Conservation (phyloP, 768 basidiomycete species). For the Serendipita indica region DNA sequence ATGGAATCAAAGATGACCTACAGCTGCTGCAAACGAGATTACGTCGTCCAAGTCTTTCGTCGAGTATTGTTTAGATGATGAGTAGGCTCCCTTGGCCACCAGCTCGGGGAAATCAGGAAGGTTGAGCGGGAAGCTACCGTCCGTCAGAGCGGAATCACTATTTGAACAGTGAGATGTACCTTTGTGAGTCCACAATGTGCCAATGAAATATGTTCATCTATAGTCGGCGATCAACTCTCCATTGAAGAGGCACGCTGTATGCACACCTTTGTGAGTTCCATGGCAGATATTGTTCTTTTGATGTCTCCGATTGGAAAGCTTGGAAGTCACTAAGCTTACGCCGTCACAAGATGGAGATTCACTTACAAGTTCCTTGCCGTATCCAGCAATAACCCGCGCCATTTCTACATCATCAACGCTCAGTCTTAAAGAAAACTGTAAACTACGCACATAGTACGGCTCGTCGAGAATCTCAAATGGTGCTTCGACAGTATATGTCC, state of each 20-base stretch:
- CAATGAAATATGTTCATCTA: conserved; percentile 69
- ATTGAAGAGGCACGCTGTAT: conserved; percentile 5
- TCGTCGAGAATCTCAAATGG: conserved; percentile 45
- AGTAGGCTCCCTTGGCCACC: conserved; percentile 45
- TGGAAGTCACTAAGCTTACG: background rate
- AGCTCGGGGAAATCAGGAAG: conserved; percentile 42
- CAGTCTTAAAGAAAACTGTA: background rate
- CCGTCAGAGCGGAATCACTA: background rate
- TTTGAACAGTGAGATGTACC: conserved; percentile 9
- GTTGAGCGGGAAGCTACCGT: conserved; percentile 51
- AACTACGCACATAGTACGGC: conserved; percentile 44
- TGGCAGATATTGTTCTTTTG: conserved; percentile 54
- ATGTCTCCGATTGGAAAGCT: conserved; percentile 53
- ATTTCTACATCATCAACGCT: conserved; percentile 43
- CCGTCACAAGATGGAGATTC: conserved; percentile 8
- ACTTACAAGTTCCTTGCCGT: conserved; percentile 62
- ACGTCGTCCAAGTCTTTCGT: conserved; percentile 42
- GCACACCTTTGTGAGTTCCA: conserved; percentile 55
- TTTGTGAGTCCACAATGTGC: conserved; percentile 70
- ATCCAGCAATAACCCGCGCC: conserved; percentile 70
- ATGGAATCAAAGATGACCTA: conserved; percentile 24
- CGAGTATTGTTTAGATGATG: conserved; percentile 36
- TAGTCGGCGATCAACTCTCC: conserved; percentile 9
- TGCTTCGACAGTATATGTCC: conserved; percentile 38
- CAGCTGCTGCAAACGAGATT: conserved; percentile 51